Conservation (phyloP, 2,329 filamentous ascomycete species). For the Epichloe sp. region DNA sequence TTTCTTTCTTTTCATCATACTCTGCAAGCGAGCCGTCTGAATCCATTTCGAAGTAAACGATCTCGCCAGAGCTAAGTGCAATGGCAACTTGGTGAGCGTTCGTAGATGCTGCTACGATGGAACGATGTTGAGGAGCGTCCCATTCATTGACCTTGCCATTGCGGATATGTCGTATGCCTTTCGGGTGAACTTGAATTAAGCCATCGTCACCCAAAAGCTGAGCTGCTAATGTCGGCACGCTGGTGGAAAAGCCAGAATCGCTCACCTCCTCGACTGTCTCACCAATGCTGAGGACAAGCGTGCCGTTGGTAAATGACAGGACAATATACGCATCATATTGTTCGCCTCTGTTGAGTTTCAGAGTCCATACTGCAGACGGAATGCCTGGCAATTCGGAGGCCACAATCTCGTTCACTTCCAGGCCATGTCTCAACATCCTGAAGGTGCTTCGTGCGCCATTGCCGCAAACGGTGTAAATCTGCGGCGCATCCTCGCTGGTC, state of each 20-base stretch:
- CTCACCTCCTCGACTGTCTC: slow-evolving; percentile 94
- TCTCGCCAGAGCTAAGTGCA: slow-evolving; percentile 87
- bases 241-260: slow-evolving; percentile 82
- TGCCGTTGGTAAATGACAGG: slow-evolving; percentile 82
- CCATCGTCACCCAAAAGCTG: slow-evolving; percentile 91
- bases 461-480: slow-evolving; percentile 89
- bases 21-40: slow-evolving; percentile 80
- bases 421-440: slow-evolving; percentile 79
- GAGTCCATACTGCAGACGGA: slow-evolving; percentile 91
- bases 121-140: slow-evolving; percentile 84
- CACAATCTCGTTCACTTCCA: slow-evolving; percentile 92
- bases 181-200: slow-evolving; percentile 89
- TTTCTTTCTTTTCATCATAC: slow-evolving; percentile 88
- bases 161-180: slow-evolving; percentile 83
- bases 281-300: slow-evolving; percentile 84
- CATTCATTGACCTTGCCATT: slow-evolving; percentile 76
- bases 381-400: slow-evolving; percentile 80
- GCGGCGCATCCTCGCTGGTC: slow-evolving; percentile 83
- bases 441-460: slow-evolving; percentile 82
- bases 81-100: slow-evolving; percentile 90
- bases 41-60: slow-evolving; percentile 97
- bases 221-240: slow-evolving; percentile 79
- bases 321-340: slow-evolving; percentile 90
- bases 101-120: slow-evolving; percentile 86
- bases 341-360: slow-evolving; percentile 69